phyloP scores from a whole-genome alignment of 2,329 filamentous ascomycete genomes.

The Paecilomyces fulvus region DNA sequence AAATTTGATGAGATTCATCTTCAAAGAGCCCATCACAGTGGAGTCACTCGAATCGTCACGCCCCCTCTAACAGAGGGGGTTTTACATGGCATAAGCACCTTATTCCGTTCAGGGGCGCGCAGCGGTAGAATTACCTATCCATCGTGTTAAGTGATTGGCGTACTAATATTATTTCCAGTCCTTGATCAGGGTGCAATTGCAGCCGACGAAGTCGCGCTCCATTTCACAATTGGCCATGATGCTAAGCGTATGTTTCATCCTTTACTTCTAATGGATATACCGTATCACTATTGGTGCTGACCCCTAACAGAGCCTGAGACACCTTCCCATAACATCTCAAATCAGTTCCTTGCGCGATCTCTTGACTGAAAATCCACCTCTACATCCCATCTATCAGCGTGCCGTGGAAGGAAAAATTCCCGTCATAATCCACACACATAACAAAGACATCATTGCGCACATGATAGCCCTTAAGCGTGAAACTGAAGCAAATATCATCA shows the following conservation, averaged over 20 bases:
- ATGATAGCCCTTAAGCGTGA: not conserved
- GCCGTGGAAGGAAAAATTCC: not conserved
- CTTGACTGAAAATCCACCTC: not conserved
- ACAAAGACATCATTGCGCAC: not conserved
- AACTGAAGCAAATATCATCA: constrained; percentile 1
- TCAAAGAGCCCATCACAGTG: not conserved
- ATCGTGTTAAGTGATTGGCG: not conserved
- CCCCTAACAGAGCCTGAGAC: not conserved
- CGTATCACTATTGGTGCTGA: not conserved
- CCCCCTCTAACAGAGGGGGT: not conserved
- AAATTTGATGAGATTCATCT: not conserved
- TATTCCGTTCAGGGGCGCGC: not conserved
- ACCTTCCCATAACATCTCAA: not conserved
- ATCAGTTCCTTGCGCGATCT: not conserved
- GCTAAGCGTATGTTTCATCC: not conserved
- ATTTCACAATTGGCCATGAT: not conserved
- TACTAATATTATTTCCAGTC: not conserved
- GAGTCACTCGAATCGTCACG: not conserved
- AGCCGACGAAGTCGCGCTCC: not conserved
- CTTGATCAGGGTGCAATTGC: not conserved
- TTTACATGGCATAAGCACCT: not conserved
- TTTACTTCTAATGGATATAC: not conserved
- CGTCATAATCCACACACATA: not conserved
- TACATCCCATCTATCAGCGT: not conserved
- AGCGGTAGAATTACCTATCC: not conserved